These are phyloP conservation scores for Pichia sp. DNA, from an alignment of 1,139 yeast genomes.

Conservation along the genomic window DNA sequence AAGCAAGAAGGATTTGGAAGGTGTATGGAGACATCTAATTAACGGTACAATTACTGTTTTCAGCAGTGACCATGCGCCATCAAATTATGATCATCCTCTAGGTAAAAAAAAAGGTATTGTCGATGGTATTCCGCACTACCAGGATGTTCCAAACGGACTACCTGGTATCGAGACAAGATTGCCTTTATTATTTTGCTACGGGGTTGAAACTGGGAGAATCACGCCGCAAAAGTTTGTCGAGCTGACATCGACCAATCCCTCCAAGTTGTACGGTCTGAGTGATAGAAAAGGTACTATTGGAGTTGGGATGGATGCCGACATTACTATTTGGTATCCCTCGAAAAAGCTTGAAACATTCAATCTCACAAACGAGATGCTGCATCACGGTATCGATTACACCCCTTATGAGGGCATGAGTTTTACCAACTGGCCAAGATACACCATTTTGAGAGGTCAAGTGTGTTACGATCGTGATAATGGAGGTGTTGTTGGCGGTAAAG, in stretches of 20 bases:
- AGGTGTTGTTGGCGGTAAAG: slow-evolving; percentile 18
- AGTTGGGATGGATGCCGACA: slow-evolving; percentile 77
- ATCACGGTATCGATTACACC: slow-evolving; percentile 38
- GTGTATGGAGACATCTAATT: slow-evolving; percentile 35
- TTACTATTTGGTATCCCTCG: slow-evolving; percentile 66
- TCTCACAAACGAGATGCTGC: slow-evolving; percentile 30
- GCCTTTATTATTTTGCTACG: slow-evolving; percentile 34
- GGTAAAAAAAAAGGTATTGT: slow-evolving; percentile 34
- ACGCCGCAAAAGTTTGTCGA: slow-evolving; percentile 33
- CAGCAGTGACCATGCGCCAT: slow-evolving; percentile 41
- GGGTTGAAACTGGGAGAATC: slow-evolving; percentile 33
- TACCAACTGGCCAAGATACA: slow-evolving; percentile 39
- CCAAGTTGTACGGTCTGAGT: slow-evolving; percentile 68
- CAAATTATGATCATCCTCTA: slow-evolving; percentile 29
- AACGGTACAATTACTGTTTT: slow-evolving; percentile 41
- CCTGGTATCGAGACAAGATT: slow-evolving; percentile 41
- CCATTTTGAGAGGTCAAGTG: slow-evolving; percentile 32
- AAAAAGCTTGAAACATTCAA: slow-evolving; percentile 27
- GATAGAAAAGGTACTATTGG: slow-evolving; percentile 62
- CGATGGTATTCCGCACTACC: slow-evolving; percentile 25
- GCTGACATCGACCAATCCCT: slow-evolving; percentile 23
- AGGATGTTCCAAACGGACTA: slow-evolving; percentile 35
- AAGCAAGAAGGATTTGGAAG: slow-evolving; percentile 30
- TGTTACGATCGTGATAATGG: slow-evolving; percentile 31
- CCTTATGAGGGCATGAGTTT: slow-evolving; percentile 37